phyloP scores from a whole-genome alignment of 768 basidiomycete genomes.

The Suillus variegatus region DNA sequence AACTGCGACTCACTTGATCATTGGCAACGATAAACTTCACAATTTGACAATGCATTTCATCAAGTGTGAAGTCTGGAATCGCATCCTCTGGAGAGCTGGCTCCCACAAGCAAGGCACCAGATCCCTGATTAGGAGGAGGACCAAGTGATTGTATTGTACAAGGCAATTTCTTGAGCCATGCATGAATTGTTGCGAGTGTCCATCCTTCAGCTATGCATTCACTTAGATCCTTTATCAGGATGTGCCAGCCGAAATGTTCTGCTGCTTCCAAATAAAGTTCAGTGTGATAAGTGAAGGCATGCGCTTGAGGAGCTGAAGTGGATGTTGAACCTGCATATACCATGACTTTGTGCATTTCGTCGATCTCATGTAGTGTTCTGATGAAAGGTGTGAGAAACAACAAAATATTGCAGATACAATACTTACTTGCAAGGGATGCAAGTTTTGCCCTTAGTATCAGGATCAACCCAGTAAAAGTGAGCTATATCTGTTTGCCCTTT shows the following conservation, averaged over 20 bases:
- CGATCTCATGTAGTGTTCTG: background rate
- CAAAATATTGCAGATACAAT: background rate
- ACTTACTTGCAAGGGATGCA: background rate
- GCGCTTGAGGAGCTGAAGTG: background rate
- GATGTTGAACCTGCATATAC: background rate
- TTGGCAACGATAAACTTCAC: no score
- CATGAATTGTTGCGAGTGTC: background rate
- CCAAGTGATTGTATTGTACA: background rate
- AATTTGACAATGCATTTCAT: no score
- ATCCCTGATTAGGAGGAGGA: background rate
- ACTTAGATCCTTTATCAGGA: background rate
- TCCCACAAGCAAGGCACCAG: background rate
- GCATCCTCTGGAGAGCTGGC: no score
- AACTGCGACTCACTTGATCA: background rate
- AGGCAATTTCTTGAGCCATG: background rate
- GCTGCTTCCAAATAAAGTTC: background rate
- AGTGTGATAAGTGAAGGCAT: background rate
- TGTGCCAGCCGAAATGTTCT: background rate
- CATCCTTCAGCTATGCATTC: background rate
- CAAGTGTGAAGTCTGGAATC: no score
- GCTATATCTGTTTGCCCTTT: background rate
- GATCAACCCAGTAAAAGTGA: background rate
- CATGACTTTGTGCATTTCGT: background rate
- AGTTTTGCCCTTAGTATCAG: background rate
- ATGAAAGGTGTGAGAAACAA: background rate